Evolutionary conservation across 139 green algal species (phyloP).

Genomic region (Picochlorum costavermella): DNA sequence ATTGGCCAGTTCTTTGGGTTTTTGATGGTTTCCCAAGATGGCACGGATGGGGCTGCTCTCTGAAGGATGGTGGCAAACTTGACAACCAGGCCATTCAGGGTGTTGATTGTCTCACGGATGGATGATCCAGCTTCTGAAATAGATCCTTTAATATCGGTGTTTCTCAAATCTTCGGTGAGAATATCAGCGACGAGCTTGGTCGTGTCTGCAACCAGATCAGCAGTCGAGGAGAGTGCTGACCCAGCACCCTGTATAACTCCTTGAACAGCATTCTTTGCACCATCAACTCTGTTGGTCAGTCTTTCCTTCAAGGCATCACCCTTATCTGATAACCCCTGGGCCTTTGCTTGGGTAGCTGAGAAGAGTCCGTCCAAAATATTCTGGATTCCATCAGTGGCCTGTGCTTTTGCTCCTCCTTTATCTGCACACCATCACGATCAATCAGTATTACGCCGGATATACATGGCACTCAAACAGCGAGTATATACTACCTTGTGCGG

Average conservation of each 20-base stretch:
- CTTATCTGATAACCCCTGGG: background rate
- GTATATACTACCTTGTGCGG: background rate
- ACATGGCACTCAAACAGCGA: background rate
- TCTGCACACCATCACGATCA: background rate
- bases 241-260: no score
- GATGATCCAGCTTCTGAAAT: background rate
- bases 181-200: background rate
- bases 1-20: conserved; percentile 1
- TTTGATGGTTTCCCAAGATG: background rate
- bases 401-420: background rate
- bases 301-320: background rate
- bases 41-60: background rate
- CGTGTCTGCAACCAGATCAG: background rate
- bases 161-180: background rate
- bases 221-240: background rate
- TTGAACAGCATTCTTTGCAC: background rate
- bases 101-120: background rate
- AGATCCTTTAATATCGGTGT: background rate
- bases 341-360: background rate
- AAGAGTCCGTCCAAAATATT: background rate
- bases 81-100: background rate
- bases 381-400: background rate
- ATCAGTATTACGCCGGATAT: background rate
- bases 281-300: background rate
- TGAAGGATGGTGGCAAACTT: background rate